Percentiles rank a stretch among this genome's conserved stretches.
These are phyloP conservation scores for Bisporella sp. DNA, from an alignment of 2,329 filamentous ascomycete genomes.

Conservation along the genomic window DNA sequence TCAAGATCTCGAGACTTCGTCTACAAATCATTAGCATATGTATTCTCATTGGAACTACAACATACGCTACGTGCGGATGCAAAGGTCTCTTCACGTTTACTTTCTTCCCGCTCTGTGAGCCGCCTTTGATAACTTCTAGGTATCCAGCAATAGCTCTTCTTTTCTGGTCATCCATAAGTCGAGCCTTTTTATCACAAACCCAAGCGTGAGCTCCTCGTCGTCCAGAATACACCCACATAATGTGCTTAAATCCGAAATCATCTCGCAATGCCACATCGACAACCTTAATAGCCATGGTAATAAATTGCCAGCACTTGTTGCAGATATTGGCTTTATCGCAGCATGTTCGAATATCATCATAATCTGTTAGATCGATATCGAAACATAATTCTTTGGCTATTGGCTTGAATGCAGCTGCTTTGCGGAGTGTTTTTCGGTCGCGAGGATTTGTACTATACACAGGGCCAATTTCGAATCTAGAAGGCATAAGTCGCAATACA, in stretches of 20 bases:
- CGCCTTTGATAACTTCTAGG: conserved; percentile 82
- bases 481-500: conserved; percentile 78
- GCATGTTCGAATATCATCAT: conserved; percentile 93
- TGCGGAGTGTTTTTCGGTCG: conserved; percentile 81
- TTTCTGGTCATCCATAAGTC: conserved; percentile 78
- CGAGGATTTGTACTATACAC: conserved; percentile 91
- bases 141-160: conserved; percentile 82
- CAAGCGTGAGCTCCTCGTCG: conserved; percentile 95
- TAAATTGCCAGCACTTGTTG: conserved; percentile 90
- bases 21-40: conserved; percentile 30
- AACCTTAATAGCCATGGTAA: conserved; percentile 95
- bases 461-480: conserved; percentile 97
- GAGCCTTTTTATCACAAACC: conserved; percentile 88
- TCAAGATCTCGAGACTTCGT: conserved; percentile 79
- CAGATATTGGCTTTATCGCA: conserved; percentile 93
- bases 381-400: conserved; percentile 93
- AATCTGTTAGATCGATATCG: conserved; percentile 99
- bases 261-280: conserved; percentile 80
- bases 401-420: conserved; percentile 75
- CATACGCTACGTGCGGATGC: conserved; percentile 77
- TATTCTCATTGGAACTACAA: conserved; percentile 6
- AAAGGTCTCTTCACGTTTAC: conserved; percentile 79
- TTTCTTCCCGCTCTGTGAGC: conserved; percentile 77
- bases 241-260: conserved; percentile 94
- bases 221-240: conserved; percentile 98